Conservation (phyloP, 495 filamentous ascomycete species). For the Parathielavia appendiculata region DNA sequence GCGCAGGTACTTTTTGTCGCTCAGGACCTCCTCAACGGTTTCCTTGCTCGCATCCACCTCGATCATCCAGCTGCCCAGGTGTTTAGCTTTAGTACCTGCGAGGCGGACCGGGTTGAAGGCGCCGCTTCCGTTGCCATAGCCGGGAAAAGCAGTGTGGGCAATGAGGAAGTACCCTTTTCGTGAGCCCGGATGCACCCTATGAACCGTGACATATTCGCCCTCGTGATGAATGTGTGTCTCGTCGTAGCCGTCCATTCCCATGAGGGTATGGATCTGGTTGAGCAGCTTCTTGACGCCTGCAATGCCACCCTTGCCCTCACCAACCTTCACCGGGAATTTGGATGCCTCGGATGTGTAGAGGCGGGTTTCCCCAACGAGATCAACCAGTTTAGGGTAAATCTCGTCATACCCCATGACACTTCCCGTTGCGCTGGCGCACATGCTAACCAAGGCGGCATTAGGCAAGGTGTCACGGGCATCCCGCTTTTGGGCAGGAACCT, state of each 20-base stretch:
- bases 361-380: conserved; percentile 83
- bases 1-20: conserved; percentile 63
- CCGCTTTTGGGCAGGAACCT: conserved; percentile 90
- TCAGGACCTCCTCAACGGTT: conserved; percentile 55
- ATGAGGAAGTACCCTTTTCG: conserved; percentile 91
- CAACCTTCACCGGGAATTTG: conserved; percentile 51
- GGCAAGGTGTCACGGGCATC: conserved; percentile 91
- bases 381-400: conserved; percentile 84
- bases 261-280: conserved; percentile 85
- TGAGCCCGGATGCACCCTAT: conserved; percentile 84
- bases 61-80: conserved; percentile 82
- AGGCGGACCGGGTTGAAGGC: conserved; percentile 71
- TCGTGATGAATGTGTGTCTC: conserved; percentile 98
- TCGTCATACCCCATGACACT: conserved; percentile 99
- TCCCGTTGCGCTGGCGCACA: conserved; percentile 90
- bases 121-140: conserved; percentile 74
- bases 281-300: conserved; percentile 83
- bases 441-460: conserved; percentile 89
- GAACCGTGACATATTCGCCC: conserved; percentile 90
- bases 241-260: conserved; percentile 89
- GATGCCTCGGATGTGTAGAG: conserved; percentile 72
- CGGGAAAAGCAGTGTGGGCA: conserved; percentile 90
- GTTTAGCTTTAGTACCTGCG: conserved; percentile 65
- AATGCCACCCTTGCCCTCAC: conserved; percentile 70
- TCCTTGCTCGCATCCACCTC: conserved; percentile 70